Evolutionary conservation across 176 grass and related monocot species (phyloP).

Genomic region (Leersia perrieri): DNA sequence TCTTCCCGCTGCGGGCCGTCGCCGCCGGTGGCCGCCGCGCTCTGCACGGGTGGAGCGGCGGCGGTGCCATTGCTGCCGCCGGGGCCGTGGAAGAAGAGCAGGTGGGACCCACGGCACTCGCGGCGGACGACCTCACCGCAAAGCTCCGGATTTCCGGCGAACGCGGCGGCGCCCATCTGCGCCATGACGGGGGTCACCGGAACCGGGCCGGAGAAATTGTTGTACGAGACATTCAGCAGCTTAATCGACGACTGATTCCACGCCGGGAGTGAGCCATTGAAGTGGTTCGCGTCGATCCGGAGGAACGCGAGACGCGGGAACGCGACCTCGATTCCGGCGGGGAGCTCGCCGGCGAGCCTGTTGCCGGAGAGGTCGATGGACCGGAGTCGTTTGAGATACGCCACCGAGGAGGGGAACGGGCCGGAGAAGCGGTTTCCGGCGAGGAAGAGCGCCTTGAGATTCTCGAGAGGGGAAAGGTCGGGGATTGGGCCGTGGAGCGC

Average conservation of each 20-base stretch:
- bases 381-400: slow-evolving; percentile 64
- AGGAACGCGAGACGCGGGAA: slow-evolving; percentile 55
- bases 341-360: slow-evolving; percentile 61
- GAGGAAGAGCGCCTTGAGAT: slow-evolving; percentile 90
- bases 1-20: slow-evolving; percentile 11
- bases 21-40: slow-evolving; percentile 20
- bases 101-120: slow-evolving; percentile 60
- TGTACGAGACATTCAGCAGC: slow-evolving; percentile 68
- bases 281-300: slow-evolving; percentile 74
- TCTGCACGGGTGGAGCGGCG: slow-evolving; percentile 37
- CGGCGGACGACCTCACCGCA: slow-evolving; percentile 73
- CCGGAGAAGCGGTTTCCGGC: slow-evolving; percentile 76
- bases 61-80: slow-evolving; percentile 26
- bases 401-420: slow-evolving; percentile 58
- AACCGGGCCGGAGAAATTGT: slow-evolving; percentile 85
- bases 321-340: slow-evolving; percentile 42
- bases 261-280: slow-evolving; percentile 65
- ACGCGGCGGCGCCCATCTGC: slow-evolving; percentile 39
- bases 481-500: slow-evolving; percentile 67
- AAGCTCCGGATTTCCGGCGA: slow-evolving; percentile 62
- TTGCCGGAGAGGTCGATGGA: slow-evolving; percentile 81
- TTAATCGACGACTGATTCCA: slow-evolving; percentile 82
- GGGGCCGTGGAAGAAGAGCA: slow-evolving; percentile 61
- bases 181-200: slow-evolving; percentile 58
- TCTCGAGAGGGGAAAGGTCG: slow-evolving; percentile 65